Evolutionary conservation across 306 rosid species (phyloP).

Genomic region (Quillaja saponaria): DNA sequence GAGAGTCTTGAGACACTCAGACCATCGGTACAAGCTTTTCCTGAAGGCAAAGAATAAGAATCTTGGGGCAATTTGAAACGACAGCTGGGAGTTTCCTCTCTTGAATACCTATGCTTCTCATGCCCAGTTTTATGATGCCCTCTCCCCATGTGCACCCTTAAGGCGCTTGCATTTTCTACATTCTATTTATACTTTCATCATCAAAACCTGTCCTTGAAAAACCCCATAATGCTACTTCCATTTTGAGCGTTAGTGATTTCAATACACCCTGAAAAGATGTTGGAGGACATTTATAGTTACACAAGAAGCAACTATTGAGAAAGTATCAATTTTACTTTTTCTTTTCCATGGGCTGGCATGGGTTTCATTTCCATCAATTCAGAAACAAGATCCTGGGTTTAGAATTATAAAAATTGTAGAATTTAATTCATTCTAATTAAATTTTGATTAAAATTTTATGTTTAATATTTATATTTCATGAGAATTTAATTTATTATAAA

Average conservation of each 20-base stretch:
- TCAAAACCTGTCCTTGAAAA: constrained; percentile 91
- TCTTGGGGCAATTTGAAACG: constrained; percentile 84
- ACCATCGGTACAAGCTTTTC: constrained; percentile 86
- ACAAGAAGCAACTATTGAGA: too few relatives aligned
- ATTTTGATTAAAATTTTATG: too few relatives aligned
- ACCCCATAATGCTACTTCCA: constrained; percentile 74
- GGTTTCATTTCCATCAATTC: too few relatives aligned
- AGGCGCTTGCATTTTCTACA: constrained; percentile 76
- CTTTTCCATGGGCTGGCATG: too few relatives aligned
- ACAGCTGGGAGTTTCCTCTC: constrained; percentile 80
- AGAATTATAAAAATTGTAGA: too few relatives aligned
- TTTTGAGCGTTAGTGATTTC: constrained; percentile 50
- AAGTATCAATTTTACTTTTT: too few relatives aligned
- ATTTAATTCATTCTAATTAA: too few relatives aligned
- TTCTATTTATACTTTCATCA: constrained; percentile 62
- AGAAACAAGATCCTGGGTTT: too few relatives aligned
- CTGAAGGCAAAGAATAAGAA: constrained; percentile 64
- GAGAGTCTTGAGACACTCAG: constrained; percentile 70
- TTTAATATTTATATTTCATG: too few relatives aligned
- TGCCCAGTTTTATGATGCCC: constrained; percentile 80
- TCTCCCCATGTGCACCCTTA: constrained; percentile 54
- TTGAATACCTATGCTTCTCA: constrained; percentile 71
- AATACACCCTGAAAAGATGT: too few relatives aligned
- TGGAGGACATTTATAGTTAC: too few relatives aligned
- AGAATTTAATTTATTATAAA: too few relatives aligned